These are phyloP conservation scores for Dittrichia graveolens DNA, from an alignment of 129 eudicot genomes.

Conservation along the genomic window DNA sequence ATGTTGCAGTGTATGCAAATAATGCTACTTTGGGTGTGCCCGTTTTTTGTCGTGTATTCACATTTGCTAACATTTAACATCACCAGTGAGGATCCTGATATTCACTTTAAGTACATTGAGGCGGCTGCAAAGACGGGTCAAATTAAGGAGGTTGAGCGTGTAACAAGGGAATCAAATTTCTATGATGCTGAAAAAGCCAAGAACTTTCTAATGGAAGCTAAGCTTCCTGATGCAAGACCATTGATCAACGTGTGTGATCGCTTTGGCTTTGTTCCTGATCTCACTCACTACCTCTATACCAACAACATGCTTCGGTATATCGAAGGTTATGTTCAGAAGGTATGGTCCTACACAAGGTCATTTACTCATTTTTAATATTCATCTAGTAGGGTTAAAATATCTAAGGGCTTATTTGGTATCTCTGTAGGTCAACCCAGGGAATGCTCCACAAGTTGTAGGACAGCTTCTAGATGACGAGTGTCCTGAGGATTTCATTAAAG, in stretches of 20 bases:
- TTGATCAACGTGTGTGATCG: conserved; percentile 97
- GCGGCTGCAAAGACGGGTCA: conserved; percentile 99
- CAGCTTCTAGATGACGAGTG: conserved; percentile 97
- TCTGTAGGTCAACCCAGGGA: conserved; percentile 92
- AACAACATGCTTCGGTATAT: conserved; percentile 99
- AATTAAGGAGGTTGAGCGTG: conserved; percentile 98
- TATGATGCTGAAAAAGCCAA: conserved; percentile 97
- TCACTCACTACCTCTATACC: conserved; percentile 89
- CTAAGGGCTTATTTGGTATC: conserved; percentile 25
- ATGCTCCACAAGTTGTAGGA: conserved; percentile 99
- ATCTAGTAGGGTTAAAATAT: neutral
- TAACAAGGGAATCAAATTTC: conserved; percentile 94
- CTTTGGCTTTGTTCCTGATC: conserved; percentile 95
- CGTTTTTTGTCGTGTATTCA: conserved; percentile 13
- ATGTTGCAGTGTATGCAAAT: neutral
- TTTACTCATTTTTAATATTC: neutral
- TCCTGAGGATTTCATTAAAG: conserved; percentile 99
- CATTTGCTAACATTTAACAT: conserved; percentile 16
- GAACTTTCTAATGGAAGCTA: conserved; percentile 96
- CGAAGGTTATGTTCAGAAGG: conserved; percentile 99
- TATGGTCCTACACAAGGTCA: conserved; percentile 23
- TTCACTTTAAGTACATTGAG: conserved; percentile 96
- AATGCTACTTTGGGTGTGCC: conserved; percentile 9
- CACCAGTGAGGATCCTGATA: conserved; percentile 97
- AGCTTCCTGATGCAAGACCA: conserved; percentile 99